A percentile compares a stretch with the other conserved stretches of the same genome.
Evolutionary conservation across 75 land plant genomes (phyloP).

Genomic region (Cryptomeria japonica): DNA sequence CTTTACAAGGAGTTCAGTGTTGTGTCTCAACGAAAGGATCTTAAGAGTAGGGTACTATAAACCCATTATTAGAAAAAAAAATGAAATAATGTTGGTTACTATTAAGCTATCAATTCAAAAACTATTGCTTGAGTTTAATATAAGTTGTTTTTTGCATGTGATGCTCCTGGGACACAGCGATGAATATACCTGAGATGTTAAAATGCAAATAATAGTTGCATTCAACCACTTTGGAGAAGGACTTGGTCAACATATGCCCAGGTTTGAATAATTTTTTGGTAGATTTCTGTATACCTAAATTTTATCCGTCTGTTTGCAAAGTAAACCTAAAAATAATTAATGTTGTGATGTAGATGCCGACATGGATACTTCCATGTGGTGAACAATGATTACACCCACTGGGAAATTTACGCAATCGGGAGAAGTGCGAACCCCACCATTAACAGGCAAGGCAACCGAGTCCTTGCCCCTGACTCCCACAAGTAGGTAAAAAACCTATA

Average conservation of each 20-base stretch:
- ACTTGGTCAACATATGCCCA: constrained; percentile 81
- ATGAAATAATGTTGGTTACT: background rate
- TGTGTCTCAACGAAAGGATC: background rate
- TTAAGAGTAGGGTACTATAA: background rate
- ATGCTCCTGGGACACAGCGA: constrained; percentile 72
- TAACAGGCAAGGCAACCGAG: constrained; percentile 88
- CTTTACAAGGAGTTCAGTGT: too few relatives aligned
- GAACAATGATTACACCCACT: constrained; percentile 89
- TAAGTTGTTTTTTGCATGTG: constrained; percentile 36
- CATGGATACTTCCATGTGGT: constrained; percentile 90
- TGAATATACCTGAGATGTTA: constrained; percentile 43
- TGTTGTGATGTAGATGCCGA: constrained; percentile 57
- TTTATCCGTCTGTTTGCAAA: background rate
- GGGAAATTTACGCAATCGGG: constrained; percentile 97
- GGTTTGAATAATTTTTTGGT: too few relatives aligned
- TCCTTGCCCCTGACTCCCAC: constrained; percentile 56
- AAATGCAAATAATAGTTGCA: constrained; percentile 78
- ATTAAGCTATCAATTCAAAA: background rate
- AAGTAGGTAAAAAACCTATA: constrained; percentile 56
- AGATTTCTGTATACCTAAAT: background rate
- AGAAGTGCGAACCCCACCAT: constrained; percentile 90
- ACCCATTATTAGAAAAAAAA: background rate
- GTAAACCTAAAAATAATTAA: background rate
- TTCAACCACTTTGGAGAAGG: constrained; percentile 79
- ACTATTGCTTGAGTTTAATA: background rate